Evolutionary conservation across 179 eudicot species (phyloP).

Genomic region (Beta corolliflora): DNA sequence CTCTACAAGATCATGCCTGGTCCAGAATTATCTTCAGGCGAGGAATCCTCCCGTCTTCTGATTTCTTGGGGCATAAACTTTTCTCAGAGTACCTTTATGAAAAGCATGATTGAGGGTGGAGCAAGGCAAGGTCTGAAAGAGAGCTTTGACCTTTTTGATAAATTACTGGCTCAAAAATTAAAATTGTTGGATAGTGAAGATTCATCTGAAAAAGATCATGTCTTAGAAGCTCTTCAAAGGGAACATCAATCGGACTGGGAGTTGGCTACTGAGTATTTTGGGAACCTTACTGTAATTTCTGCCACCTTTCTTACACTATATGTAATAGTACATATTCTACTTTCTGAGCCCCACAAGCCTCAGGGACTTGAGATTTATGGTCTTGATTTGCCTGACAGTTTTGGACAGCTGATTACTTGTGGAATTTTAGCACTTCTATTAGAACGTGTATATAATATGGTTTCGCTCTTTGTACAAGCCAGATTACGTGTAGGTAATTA

Average conservation of each 20-base stretch:
- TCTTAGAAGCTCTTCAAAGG: conserved; percentile 56
- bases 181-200: conserved; percentile 38
- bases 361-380: conserved; percentile 76
- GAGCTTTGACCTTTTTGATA: conserved; percentile 65
- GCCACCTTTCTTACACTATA: conserved; percentile 46
- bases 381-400: conserved; percentile 80
- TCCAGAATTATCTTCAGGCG: conserved; percentile 57
- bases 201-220: conserved; percentile 50
- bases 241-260: conserved; percentile 72
- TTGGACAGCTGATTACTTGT: conserved; percentile 70
- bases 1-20: conserved; percentile 71
- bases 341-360: conserved; percentile 48
- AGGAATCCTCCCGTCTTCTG: conserved; percentile 61
- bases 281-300: conserved; percentile 69
- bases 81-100: conserved; percentile 73
- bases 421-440: conserved; percentile 56
- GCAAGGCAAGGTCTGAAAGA: conserved; percentile 81
- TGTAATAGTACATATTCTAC: conserved; percentile 62
- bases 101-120: conserved; percentile 78
- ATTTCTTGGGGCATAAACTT: conserved; percentile 77
- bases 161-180: conserved; percentile 51
- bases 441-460: conserved; percentile 66
- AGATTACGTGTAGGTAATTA: conserved; percentile 64
- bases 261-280: conserved; percentile 62
- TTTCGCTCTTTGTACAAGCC: conserved; percentile 74